Base-by-base conservation (phyloP, 352 stramenopile genomes). In the Phytopythium boreale region DNA sequence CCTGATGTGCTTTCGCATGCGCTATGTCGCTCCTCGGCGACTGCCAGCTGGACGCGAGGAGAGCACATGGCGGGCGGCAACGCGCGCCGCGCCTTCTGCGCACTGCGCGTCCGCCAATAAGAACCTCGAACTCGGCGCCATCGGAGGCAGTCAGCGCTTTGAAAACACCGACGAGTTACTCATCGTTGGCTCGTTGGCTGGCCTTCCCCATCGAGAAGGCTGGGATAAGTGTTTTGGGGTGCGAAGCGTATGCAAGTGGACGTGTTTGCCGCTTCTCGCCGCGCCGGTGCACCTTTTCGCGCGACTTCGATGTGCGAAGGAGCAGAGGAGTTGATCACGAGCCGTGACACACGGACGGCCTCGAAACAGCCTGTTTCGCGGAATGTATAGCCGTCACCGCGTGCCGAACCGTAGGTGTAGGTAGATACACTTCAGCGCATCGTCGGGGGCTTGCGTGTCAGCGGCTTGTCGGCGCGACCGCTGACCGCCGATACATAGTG, bases 41-140 rank as follows among this genome's bases (percentile, higher is more conserved):
- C 41, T 14, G 24, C 49, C 49, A 56, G 49, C 49, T 56, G 49
- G 49, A 24, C 49, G 11, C 8, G 22, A 7, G 27, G 49, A 31
- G 49, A 56, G 49, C 49, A 56, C 49, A 56, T 56, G 49, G 49
- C 24, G 27, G 19, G n/a, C 11, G 26, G 49, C 49, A 56, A 56
- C 49, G 12, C 24, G 12, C 5, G n/a, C 49, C 22, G 27, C 19
- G 49, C 24, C 12, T 11, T 56, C 24, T 37, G 49, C 24, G n/a
- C 9, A 31, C 47, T 3, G 47, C 0, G 22, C 22, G 22, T 31
- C 49, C 14, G 24, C 49, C 49, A 56, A 31, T 56, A 31, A 37
- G 49, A 24, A 20, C n/a, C 47, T 3, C 11, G 17, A 4, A 15
- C 2, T 4, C 15, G 20, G 7, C 43, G 10, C 43, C n/a, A 27